Base-by-base conservation (phyloP, 2,329 filamentous ascomycete genomes). In the Colletotrichum liriopes region DNA sequence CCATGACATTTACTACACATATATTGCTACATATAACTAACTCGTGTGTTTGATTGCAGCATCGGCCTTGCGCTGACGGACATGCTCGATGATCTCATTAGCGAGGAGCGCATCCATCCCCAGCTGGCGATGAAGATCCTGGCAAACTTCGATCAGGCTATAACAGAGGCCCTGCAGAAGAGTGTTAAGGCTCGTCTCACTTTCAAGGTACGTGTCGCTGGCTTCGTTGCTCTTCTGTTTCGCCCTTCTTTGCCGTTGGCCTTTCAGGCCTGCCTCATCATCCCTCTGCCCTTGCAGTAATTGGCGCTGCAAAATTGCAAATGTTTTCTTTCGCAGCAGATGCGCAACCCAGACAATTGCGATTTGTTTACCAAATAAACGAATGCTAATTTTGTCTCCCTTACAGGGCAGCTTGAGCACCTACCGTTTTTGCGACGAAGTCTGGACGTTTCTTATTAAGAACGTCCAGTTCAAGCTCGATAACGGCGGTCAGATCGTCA, bases 391-490 rank as follows among this genome's bases (percentile, higher is more conserved):
- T 29, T 12, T 20, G 16, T 39, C n/a, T 9, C 14, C 52, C 32
- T 9, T 71, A 71, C 77, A 98, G 96, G 96, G 96, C 59, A 96
- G 97, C 80, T 92, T 99, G 74, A 95, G 98, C 82, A 98, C 96
- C 20, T 99, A 99, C 86, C 93, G 96, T 77, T 99, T 99, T 89
- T 99, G 96, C 86, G 96, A 99, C 84, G 96, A 99, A 85, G 96
- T 99, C 71, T 99, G 96, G 96, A 99, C 96, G 1, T 99, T 99
- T 83, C 90, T 99, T 71, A 97, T 99, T 84, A 98, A 98, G 84
- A 96, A 98, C 76, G 95, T 98, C 67, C 95, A 92, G n/a, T 98
- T 99, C 86, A 99, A 99, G 86, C 93, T 98, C 86, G 96, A 98
- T 77, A 94, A 93, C 64, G 88, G 88, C 76, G 90, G 89, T 68